These are phyloP conservation scores for Stromatinia cepivora DNA, from an alignment of 2,329 filamentous ascomycete genomes.

Conservation along the genomic window DNA sequence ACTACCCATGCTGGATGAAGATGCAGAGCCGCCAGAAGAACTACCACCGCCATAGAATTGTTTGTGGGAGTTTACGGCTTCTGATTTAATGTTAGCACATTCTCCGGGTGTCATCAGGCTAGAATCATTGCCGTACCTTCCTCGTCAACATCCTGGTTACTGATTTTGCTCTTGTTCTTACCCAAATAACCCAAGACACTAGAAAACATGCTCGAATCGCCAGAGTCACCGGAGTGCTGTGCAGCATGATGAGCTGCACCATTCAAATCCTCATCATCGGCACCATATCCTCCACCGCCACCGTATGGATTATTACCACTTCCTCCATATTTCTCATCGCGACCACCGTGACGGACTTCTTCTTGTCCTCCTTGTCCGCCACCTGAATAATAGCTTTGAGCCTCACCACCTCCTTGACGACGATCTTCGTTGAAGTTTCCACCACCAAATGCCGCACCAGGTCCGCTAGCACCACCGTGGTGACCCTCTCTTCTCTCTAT, in stretches of 20 bases:
- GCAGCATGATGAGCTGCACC: constrained; percentile 56
- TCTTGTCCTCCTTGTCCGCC: constrained; percentile 17
- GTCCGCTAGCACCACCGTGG: constrained; percentile 23
- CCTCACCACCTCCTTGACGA: constrained; percentile 15
- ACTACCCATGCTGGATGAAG: constrained; percentile 60
- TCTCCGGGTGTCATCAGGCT: neutral
- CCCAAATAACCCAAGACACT: constrained; percentile 55
- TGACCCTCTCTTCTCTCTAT: constrained; percentile 16
- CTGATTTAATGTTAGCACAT: constrained; percentile 40
- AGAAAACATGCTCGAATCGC: constrained; percentile 54
- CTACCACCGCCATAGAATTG: constrained; percentile 64
- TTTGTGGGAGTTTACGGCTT: constrained; percentile 74
- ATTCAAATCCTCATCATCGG: constrained; percentile 51
- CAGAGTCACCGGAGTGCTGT: constrained; percentile 52
- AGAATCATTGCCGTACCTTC: constrained; percentile 40
- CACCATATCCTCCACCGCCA: constrained; percentile 39
- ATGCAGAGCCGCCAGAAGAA: constrained; percentile 46
- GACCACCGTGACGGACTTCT: constrained; percentile 24
- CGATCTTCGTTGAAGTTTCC: constrained; percentile 15
- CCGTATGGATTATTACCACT: constrained; percentile 32
- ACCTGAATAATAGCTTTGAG: constrained; percentile 21
- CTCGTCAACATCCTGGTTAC: constrained; percentile 59
- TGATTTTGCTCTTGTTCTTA: constrained; percentile 52
- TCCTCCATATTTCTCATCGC: constrained; percentile 28
- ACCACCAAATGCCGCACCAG: constrained; percentile 26